Evolutionary conservation across 257 asterid genomes (phyloP), one percentile per base, ranked within the genome.

Genomic region (Fraxinus cuspidata): DNA sequence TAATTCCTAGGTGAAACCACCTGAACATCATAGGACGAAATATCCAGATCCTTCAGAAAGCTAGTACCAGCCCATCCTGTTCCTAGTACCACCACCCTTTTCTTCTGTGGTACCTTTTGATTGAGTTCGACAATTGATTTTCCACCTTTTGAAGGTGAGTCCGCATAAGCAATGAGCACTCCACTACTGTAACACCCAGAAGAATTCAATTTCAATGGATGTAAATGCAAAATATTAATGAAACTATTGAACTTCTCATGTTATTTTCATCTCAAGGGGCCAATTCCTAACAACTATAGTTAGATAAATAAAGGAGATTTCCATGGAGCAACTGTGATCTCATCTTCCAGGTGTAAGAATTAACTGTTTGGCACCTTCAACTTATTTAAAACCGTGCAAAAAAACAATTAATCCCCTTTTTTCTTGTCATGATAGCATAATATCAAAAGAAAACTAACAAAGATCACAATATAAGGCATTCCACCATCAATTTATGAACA

Each of bases 51-150:
- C 81, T 86, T 93, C 58, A 95, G 85, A 84, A 95, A 93, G 83
- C 99, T 89, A 23, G 94, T 88, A 31, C 86, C 96, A 53, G 92
- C 99, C 99, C 99, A 96, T 74, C 99, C 99, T 18, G 97, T 96
- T 76, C 99, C 99, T 49, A 96, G 98, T 23, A 96, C 97, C 56
- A 96, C 85, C 29, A 96, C 86, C 74, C 67, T 86, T 82, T 94
- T 93, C 92, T 87, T 96, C 68, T 58, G 79, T 56, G 86, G 64
- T 74, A 88, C 86, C 15, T 73, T 70, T 75, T 73, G 51, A 75
- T 37, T 68, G 27, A 64, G 84, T 51, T 85, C 83, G n/a, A 64
- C 74, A 60, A 34, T 49, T 18, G 83, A 37, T 77, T 71, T 80
- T 29, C 68, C 89, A 42, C 72, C 85, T 53, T 83, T 85, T 34